Base-by-base conservation (phyloP, 192 early-diverging fungal species). In the Linnemannia schmuckeri region DNA sequence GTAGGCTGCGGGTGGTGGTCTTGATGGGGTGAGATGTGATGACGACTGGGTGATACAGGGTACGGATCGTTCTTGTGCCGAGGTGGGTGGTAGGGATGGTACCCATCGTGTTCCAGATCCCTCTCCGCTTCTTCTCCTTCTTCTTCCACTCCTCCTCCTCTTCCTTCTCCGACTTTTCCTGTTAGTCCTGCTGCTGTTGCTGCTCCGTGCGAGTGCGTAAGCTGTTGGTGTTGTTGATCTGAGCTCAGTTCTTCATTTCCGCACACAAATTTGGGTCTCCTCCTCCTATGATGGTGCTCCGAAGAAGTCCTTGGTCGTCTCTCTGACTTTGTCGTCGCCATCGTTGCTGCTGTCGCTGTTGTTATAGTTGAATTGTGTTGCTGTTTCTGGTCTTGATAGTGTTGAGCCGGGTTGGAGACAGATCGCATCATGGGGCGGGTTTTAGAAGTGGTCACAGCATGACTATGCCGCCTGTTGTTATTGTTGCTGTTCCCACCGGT, bases 221-320 rank as follows among this genome's bases (percentile, higher is more conserved):
- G 4, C 49, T 20, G 49, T 4, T 52, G 49, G 18, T 52, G 49
- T 52, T 20, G 61, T 66, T 66, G 61, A 30, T 66, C 40, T 27
- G 42, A 46, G 40, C 41, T 73, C 72, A 41, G 72, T 18, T 75
- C 74, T 24, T 75, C 74, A 30, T 75, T 75, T 15, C 82, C 82
- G 57, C 47, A 79, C 0, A 75, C 82, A 78, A 84, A 84, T 35
- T 84, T 84, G 44, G 82, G 73, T 37, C 77, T 61, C 17, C 77
- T 61, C 18, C 57, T 55, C 37, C 82, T 17, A 37, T 37, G 37
- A 37, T 37, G 37, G 6, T n/a, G 30, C 20, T 30, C 30, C 1
- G 57, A 24, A 0, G 57, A 33, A 15, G 75, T 24, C 41, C n/a
- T 77, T 15, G 75, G 17, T 17, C 46, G 20, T 18, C 63, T 57